A percentile compares a stretch with the other conserved stretches of the same genome.
Conservation (phyloP, 345 rosid species). For the Eucalyptus microcorys region DNA sequence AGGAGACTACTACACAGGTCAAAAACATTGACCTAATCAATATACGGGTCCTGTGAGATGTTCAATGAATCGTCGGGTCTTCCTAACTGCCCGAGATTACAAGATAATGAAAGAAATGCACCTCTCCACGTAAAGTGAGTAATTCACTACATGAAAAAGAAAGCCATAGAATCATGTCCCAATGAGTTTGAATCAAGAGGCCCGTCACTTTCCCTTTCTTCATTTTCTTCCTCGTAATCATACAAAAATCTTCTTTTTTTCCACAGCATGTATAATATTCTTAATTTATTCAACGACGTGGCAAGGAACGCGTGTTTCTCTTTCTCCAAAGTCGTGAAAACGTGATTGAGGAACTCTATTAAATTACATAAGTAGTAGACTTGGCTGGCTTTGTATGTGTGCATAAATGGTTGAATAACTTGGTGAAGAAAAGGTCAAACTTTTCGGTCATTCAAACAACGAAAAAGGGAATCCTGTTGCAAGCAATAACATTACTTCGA, state of each 20-base stretch:
- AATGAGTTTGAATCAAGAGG: background rate
- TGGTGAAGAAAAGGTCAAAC: background rate
- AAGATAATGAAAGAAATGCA: background rate
- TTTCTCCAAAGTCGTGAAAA: background rate
- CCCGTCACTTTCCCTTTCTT: background rate
- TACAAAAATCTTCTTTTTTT: background rate
- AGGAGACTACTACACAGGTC: background rate
- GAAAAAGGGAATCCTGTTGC: background rate
- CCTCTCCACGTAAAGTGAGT: background rate
- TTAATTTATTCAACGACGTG: background rate
- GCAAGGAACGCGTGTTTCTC: background rate
- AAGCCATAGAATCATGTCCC: background rate
- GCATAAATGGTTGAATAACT: background rate
- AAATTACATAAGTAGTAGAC: background rate
- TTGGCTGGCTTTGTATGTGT: background rate
- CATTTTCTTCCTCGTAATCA: background rate
- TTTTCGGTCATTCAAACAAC: background rate
- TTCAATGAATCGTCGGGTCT: background rate
- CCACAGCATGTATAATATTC: background rate
- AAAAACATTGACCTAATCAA: background rate
- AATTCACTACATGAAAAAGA: background rate
- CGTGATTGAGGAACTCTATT: background rate
- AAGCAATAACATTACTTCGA: background rate
- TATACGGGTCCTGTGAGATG: background rate
- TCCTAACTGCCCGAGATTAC: background rate